Base-by-base conservation (phyloP, 78 protist genomes). In the Isochrysis galbana region DNA sequence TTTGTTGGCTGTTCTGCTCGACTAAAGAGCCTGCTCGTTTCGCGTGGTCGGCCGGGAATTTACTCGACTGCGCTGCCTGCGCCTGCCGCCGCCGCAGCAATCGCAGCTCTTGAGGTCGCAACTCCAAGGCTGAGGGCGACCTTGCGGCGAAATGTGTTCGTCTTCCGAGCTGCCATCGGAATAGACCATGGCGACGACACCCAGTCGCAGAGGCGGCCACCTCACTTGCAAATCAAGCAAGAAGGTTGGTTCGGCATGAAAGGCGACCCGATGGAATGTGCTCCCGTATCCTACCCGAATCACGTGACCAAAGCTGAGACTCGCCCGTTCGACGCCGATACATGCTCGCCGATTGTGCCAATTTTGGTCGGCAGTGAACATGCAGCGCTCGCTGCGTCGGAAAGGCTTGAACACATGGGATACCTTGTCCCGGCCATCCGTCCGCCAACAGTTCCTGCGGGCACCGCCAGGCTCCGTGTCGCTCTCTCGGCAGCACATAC, bases 341-440 rank as follows among this genome's bases (percentile, higher is more conserved):
- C 29, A 14, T 14, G 61, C 61, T 34, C 46, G 46, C 89, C 67
- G 22, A 84, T 84, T 32, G 69, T 84, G 44, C 89, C 89, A 25
- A 34, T 84, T 42, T 55, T 47, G 14, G 26, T 84, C 22, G 88
- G 88, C 29, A 51, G 61, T 25, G 70, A 26, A n/a, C 32, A 4
- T 26, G 70, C 7, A 23, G 70, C 89, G 7, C 45, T 47, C 17
- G 45, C 0, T 7, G 70, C 70, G n/a, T 2, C 17, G 34, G 41
- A 14, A 32, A 7, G 7, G 26, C 69, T 44, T 21, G 72, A 17
- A 0, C 44, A 21, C 42, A 2, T 0, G 2, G 89, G 89, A 4
- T 84, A 34, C 70, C 44, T 17, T 19, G 89, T 84, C 22, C 70
- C 69, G 3, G 89, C 89, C 22, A 84, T 84, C 69, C 61, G 89